Evolutionary conservation across 805 yeast species (phyloP), one percentile per base, ranked within the genome.

Genomic region (Zygotorulaspora chibaensis): DNA sequence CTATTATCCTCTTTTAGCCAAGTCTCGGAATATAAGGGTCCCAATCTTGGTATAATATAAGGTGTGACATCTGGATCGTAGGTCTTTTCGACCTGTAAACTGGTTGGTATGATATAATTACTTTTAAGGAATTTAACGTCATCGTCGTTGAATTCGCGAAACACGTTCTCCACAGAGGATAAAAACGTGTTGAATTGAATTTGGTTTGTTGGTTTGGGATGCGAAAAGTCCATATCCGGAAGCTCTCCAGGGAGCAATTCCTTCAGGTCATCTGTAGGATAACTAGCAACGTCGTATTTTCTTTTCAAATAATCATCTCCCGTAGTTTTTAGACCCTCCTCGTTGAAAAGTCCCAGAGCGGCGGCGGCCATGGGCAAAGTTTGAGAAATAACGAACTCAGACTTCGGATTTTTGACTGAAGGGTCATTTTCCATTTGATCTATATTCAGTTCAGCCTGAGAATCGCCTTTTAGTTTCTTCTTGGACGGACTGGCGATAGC

Each of bases 101-200:
- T 55, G 2, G 78, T 75, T 3, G 87, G 83, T 5, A 82, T 57
- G 29, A 83, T 76, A 48, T 74, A 69, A 54, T 80, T 79, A 48
- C 78, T 81, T 51, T 79, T 79, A 45, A 91, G 67, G 54, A 89
- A 80, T 44, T 81, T 80, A 35, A 88, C 58, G 61, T 93, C 99
- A 28, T 91, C 96, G 50, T 85, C 96, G 13, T 74, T 70, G 55
- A 79, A 87, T 2, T 78, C 76, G 50, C 96, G 74, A 68, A 84
- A 90, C 62, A 79, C 91, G 26, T 90, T 86, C 62, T 93, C 99
- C 30, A 89, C 76, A 54, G 84, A 87, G 1, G 90, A 69, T 53
- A 87, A 84, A 62, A 87, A 93, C 0, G 99, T 90, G 10, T 86
- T 74, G 62, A 86, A 89, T 59, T 89, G 96, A 13, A 91, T 93